A percentile compares a stretch with the other conserved stretches of the same genome.
Evolutionary conservation across 805 yeast species (phyloP).

Genomic region (Wickerhamiella sergipiensis): DNA sequence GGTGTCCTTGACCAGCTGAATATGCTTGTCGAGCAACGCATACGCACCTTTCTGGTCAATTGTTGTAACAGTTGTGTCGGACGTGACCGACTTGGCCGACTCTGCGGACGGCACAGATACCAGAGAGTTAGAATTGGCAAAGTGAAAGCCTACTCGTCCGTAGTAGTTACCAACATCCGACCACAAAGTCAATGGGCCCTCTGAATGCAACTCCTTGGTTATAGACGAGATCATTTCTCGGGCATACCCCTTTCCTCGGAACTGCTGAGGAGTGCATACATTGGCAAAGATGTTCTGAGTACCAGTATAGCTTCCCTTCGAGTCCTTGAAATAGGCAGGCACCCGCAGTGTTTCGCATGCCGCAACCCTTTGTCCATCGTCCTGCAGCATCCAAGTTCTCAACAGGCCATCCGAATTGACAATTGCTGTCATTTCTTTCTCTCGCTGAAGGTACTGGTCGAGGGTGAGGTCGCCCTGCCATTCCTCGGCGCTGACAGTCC

Average conservation of each 20-base stretch:
- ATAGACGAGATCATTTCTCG: slow-evolving; percentile 29
- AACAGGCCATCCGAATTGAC: slow-evolving; percentile 12
- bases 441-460: slow-evolving; percentile 19
- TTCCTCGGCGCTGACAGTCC: slow-evolving; percentile 10
- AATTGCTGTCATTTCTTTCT: slow-evolving; percentile 12
- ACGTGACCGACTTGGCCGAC: too few relatives aligned
- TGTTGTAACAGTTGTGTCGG: neutral
- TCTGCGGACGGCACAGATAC: neutral
- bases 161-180: slow-evolving; percentile 66
- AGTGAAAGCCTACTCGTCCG: slow-evolving; percentile 37
- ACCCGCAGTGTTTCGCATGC: slow-evolving; percentile 36
- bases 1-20: neutral
- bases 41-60: neutral
- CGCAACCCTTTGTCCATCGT: slow-evolving; percentile 24
- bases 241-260: slow-evolving; percentile 47
- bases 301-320: slow-evolving; percentile 11
- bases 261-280: slow-evolving; percentile 37
- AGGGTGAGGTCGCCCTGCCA: slow-evolving; percentile 20
- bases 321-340: slow-evolving; percentile 18
- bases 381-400: slow-evolving; percentile 20
- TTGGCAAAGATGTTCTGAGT: slow-evolving; percentile 34
- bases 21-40: neutral
- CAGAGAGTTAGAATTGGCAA: slow-evolving; percentile 3
- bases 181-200: slow-evolving; percentile 36
- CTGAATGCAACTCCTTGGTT: slow-evolving; percentile 10